Percentiles rank a stretch among this genome's conserved stretches.
These are phyloP conservation scores for Coniochaeta prunicola DNA, from an alignment of 2,329 filamentous ascomycete genomes.

Conservation along the genomic window DNA sequence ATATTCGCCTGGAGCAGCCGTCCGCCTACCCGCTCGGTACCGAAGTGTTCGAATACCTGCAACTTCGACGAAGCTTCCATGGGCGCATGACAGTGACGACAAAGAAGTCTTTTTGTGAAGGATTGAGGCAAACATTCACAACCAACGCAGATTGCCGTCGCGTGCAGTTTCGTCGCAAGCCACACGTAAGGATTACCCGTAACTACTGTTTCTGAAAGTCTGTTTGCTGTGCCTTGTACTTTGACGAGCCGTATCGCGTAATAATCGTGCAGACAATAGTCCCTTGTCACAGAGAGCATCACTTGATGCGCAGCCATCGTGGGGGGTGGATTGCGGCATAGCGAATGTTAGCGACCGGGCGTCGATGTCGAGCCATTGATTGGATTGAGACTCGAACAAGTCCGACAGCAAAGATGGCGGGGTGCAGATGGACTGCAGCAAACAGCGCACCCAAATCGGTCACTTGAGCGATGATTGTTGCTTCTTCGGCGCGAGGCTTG, in stretches of 20 bases:
- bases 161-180: background rate
- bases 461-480: background rate
- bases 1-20: background rate
- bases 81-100: background rate
- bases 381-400: background rate
- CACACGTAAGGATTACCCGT: no score
- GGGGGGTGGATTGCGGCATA: background rate
- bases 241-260: background rate
- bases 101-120: no score
- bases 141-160: background rate
- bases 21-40: background rate
- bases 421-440: background rate
- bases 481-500: background rate
- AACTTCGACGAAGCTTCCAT: background rate
- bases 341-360: background rate
- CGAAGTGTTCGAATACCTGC: background rate
- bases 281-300: background rate
- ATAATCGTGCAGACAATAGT: background rate
- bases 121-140: background rate
- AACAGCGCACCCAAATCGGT: background rate
- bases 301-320: background rate
- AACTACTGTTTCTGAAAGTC: no score
- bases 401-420: background rate
- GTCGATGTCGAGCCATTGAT: background rate
- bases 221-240: background rate